Evolutionary conservation across 2,329 filamentous ascomycete species (phyloP), one percentile per base, ranked within the genome.

Genomic region (Fusarium praegraminearum): DNA sequence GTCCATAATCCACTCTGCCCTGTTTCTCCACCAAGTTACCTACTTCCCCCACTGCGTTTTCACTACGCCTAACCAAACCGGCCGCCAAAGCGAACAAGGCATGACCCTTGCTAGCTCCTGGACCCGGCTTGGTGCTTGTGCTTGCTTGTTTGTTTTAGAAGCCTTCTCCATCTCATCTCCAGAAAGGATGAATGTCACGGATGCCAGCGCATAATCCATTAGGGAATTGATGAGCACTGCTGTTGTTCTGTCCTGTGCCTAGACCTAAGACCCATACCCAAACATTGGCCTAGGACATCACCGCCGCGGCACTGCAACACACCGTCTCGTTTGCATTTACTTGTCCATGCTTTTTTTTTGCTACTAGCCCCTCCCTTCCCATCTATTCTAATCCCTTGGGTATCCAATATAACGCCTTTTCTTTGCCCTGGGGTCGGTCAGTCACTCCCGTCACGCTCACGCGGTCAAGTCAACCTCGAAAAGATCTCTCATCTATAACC

Each of bases 191-290:
- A 55, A 65, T 49, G 50, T 64, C 46, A 49, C 56, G 50, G 50
- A 59, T 73, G 72, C 72, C 72, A 74, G 69, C 72, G 72, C 72
- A 74, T 73, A 57, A 71, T 54, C 41, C 16, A n/a, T 54, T 61
- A 65, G 64, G 58, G 50, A 67, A 65, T 49, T 62, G 51, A 65
- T 69, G 57, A 58, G 67, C 71, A 70, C 62, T 56, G 67, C 49
- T 52, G 57, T 61, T 72, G 32, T 51, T 43, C 41, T 70, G 66
- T 60, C 67, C 67, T 73, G 71, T 71, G 71, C 71, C 67, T 46
- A 20, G 52, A 33, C 28, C 22, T 9, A 24, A 38, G 35, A 52
- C 50, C 26, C 36, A 41, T 38, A 38, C 49, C 49, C 35, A 40
- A 30, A 40, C 35, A 24, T 35, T 41, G 28, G 13, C 65, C 67